These are phyloP conservation scores for Candida rishiriensis DNA, from an alignment of 805 yeast genomes.

Conservation along the genomic window DNA sequence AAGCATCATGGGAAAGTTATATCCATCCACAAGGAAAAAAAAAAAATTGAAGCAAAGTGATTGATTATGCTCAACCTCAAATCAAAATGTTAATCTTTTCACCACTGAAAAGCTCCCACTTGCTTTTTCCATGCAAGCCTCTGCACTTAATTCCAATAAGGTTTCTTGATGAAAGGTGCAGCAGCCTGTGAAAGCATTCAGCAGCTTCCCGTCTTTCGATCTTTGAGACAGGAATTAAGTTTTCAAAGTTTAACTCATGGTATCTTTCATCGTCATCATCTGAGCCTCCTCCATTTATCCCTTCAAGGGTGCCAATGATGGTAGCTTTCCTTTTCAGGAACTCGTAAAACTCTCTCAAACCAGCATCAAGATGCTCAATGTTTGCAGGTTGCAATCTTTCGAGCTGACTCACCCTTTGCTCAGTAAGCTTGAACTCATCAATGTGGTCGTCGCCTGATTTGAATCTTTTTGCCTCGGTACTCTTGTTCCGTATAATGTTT, in stretches of 20 bases:
- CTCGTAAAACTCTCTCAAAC: not conserved
- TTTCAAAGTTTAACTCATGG: conserved; percentile 7
- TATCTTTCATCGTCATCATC: not conserved
- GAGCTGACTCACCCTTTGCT: not conserved
- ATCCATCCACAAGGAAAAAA: too few species aligned
- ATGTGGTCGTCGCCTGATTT: conserved; percentile 1
- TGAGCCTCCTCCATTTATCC: too few species aligned
- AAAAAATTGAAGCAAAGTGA: too few species aligned
- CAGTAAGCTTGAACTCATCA: not conserved
- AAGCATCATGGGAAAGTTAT: too few species aligned
- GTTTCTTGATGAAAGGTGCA: conserved; percentile 14
- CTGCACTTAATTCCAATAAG: conserved; percentile 9
- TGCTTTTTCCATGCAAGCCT: conserved; percentile 13
- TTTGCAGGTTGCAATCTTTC: not conserved
- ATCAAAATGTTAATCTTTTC: conserved; percentile 7
- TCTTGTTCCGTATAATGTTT: conserved; percentile 1
- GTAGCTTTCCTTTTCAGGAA: not conserved
- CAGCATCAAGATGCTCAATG: not conserved
- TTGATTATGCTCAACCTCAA: too few species aligned
- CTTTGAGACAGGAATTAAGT: conserved; percentile 7
- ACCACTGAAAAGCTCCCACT: conserved; percentile 19
- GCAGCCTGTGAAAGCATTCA: conserved; percentile 13
- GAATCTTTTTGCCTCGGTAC: not conserved
- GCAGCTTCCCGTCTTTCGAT: conserved; percentile 11
- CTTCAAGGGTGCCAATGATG: not conserved